Conservation (phyloP, 306 rosid genomes). For the Cicer yamashitae region DNA sequence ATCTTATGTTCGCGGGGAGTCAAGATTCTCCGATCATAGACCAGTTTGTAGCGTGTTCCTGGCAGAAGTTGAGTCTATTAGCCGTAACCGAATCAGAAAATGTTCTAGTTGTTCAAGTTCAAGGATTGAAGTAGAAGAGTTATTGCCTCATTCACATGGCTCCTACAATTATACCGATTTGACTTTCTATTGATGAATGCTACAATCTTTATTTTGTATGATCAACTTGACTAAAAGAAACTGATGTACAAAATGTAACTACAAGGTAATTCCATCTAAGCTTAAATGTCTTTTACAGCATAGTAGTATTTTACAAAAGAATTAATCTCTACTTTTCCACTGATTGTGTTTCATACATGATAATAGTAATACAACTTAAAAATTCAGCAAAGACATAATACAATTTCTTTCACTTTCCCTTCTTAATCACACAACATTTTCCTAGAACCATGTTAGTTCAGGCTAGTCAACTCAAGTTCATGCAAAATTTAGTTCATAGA, state of each 20-base stretch:
- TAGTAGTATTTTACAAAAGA: too few relatives aligned
- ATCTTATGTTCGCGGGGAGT: slow-evolving; percentile 94
- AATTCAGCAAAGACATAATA: slow-evolving; percentile 21
- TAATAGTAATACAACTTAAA: not conserved
- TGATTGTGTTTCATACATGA: slow-evolving; percentile 33
- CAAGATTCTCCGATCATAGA: slow-evolving; percentile 95
- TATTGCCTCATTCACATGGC: slow-evolving; percentile 72
- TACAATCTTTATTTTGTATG: slow-evolving; percentile 26
- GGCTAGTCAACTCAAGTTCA: slow-evolving; percentile 43
- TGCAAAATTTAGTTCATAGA: slow-evolving; percentile 44
- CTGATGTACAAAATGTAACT: slow-evolving; percentile 41
- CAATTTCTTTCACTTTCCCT: slow-evolving; percentile 24
- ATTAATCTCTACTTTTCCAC: not conserved
- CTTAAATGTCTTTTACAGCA: too few relatives aligned
- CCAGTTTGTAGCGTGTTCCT: slow-evolving; percentile 82
- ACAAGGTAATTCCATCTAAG: slow-evolving; percentile 48
- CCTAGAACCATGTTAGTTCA: slow-evolving; percentile 19
- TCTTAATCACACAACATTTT: not conserved
- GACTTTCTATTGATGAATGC: slow-evolving; percentile 62
- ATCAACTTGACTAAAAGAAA: slow-evolving; percentile 41
- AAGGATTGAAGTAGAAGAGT: slow-evolving; percentile 90
- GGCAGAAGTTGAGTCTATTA: slow-evolving; percentile 84
- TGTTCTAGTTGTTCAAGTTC: slow-evolving; percentile 88
- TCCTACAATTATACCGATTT: slow-evolving; percentile 58
- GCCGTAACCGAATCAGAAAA: slow-evolving; percentile 71